Base-by-base conservation (phyloP, 176 grass and related monocot species). In the Melocanna baccifera region DNA sequence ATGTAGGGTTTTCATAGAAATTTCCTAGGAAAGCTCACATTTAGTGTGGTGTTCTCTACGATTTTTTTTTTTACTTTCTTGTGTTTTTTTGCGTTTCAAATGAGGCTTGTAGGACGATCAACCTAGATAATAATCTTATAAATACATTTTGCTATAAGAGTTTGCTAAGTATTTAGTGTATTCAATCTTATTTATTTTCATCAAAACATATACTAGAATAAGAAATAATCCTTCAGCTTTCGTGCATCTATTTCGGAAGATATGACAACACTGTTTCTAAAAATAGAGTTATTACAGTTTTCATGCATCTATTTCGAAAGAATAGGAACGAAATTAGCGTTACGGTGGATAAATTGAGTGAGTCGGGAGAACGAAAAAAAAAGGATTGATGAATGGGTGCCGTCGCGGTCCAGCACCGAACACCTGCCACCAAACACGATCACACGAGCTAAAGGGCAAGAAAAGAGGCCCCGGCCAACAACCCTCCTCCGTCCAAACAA, bases 401-500 rank as follows among this genome's bases (percentile, higher is more conserved):
- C 51, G 82, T 74, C 71, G 37, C 45, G 69, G 69, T 74, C 81
- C 23, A 19, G 40, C 69, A 83, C 81, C 14, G 19, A 83, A 63
- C 69, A 50, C 19, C 81, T 83, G 55, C 55, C 69, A 75, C 81
- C 81, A 83, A 64, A 61, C 70, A 47, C 22, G 71, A 74, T 62
- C 6, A 82, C 53, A n/a, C 7, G 48, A 68, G 43, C 9, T 6
- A n/a, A 62, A 6, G 6, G 52, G 39, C 1, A 20, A 12, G 13
- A 13, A 20, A 50, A 16, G 67, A 46, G 6, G 52, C 39, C 22
- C 5, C 32, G 64, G 22, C 47, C 67, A 46, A 71, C 80, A n/a
- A 72, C 53, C 26, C 12, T 0, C 4, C 22, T 58, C 25, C 55
- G 81, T 36, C 81, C 56, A 62, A 23, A 63, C 55, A 47, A 48